These are phyloP conservation scores for Cytidiella melzeri DNA, from an alignment of 768 basidiomycete species.

Conservation along the genomic window DNA sequence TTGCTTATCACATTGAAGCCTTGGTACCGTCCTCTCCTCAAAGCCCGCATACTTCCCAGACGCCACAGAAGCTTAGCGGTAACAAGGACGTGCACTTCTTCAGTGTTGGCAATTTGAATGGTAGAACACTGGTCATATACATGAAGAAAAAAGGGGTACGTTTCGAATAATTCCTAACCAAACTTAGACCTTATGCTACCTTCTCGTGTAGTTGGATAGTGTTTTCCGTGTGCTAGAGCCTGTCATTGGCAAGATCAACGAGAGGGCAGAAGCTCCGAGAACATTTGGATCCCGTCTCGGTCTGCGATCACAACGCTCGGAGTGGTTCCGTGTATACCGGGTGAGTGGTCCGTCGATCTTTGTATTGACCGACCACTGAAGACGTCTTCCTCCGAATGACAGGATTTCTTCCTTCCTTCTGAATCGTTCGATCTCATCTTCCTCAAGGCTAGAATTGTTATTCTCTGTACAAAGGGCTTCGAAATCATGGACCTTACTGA, in stretches of 20 bases:
- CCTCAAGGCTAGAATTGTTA: slow-evolving; percentile 88
- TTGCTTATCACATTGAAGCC: slow-evolving; percentile 95
- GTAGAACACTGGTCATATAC: slow-evolving; percentile 86
- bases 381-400: background rate
- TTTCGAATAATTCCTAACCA: background rate
- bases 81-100: slow-evolving; percentile 95
- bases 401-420: slow-evolving; percentile 89
- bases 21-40: slow-evolving; percentile 83
- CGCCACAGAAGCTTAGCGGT: slow-evolving; percentile 86
- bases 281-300: slow-evolving; percentile 70
- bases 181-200: too few relatives aligned
- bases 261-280: slow-evolving; percentile 62
- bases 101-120: slow-evolving; percentile 81
- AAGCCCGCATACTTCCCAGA: slow-evolving; percentile 60
- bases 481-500: slow-evolving; percentile 96
- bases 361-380: background rate
- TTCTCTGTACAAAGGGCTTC: slow-evolving; percentile 90
- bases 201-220: slow-evolving; percentile 56
- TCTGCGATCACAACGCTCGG: slow-evolving; percentile 73
- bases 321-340: slow-evolving; percentile 94
- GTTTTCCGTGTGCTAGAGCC: slow-evolving; percentile 98
- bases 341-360: slow-evolving; percentile 23
- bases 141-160: slow-evolving; percentile 90
- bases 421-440: slow-evolving; percentile 90
- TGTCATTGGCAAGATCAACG: slow-evolving; percentile 83